These are phyloP conservation scores for Mycena chlorophos DNA, from an alignment of 768 basidiomycete species.

Conservation along the genomic window DNA sequence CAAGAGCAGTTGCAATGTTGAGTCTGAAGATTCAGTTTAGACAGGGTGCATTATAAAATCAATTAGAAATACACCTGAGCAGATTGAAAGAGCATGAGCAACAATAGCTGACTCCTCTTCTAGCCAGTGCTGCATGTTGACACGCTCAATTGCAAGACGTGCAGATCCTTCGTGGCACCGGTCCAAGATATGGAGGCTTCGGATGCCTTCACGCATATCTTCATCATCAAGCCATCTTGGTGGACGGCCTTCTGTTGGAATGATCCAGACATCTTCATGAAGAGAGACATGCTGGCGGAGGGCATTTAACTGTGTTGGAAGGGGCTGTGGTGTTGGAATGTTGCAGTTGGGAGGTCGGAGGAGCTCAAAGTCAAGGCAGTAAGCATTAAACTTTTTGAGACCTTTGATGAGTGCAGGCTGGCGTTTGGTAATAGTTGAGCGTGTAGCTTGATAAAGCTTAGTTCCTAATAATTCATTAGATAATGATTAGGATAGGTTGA, in stretches of 20 bases:
- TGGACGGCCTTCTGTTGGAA: constrained; percentile 1
- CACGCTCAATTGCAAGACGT: constrained; percentile 17
- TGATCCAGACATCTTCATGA: constrained; percentile 41
- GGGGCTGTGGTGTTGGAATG: constrained; percentile 34
- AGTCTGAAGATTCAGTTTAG: not conserved
- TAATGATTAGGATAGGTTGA: not conserved
- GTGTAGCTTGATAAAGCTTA: constrained; percentile 34
- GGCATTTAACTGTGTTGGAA: constrained; percentile 30
- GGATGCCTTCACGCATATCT: constrained; percentile 33
- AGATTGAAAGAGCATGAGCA: not conserved
- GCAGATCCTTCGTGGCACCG: constrained; percentile 25
- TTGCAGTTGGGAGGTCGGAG: constrained; percentile 24
- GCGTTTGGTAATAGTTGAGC: constrained; percentile 32
- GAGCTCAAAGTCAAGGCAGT: constrained; percentile 26
- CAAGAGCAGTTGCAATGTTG: not conserved
- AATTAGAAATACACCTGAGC: not conserved
- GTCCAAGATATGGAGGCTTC: no score
- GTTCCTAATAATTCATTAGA: constrained; percentile 26
- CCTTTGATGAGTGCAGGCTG: constrained; percentile 30
- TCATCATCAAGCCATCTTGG: constrained; percentile 37
- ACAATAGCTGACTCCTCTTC: not conserved
- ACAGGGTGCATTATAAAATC: not conserved
- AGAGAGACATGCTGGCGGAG: constrained; percentile 28
- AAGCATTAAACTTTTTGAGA: constrained; percentile 32
- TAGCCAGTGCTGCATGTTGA: constrained; percentile 20